Conservation (phyloP, 2,329 filamentous ascomycete species). For the Aspergillus fumigatiaffinis region DNA sequence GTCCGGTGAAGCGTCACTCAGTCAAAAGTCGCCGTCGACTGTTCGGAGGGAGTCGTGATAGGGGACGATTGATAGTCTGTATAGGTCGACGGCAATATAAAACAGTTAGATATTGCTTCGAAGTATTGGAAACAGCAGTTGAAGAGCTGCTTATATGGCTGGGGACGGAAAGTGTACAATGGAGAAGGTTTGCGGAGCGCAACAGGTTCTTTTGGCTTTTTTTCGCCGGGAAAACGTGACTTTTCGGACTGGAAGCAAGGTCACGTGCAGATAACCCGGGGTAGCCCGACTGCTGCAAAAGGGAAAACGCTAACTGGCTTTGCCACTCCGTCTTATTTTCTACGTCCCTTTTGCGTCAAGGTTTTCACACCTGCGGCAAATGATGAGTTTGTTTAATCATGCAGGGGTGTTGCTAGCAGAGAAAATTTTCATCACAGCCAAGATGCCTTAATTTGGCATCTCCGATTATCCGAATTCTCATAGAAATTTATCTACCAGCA, state of each 20-base stretch:
- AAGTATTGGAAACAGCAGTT: background rate
- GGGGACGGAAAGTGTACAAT: slow-evolving; percentile 10
- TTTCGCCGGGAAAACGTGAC: slow-evolving; percentile 23
- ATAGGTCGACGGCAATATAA: background rate
- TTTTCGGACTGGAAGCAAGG: background rate
- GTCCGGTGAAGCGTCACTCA: slow-evolving; percentile 2
- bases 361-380: background rate
- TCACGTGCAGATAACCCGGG: slow-evolving; percentile 17
- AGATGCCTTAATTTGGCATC: background rate
- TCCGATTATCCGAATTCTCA: background rate
- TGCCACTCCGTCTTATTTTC: background rate
- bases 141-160: background rate
- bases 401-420: background rate
- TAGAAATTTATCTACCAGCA: background rate
- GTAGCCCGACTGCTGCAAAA: slow-evolving; percentile 11
- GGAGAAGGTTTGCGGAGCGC: slow-evolving; percentile 12
- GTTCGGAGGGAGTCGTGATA: background rate
- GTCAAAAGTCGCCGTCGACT: background rate
- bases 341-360: background rate
- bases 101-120: background rate
- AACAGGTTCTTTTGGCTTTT: slow-evolving; percentile 19
- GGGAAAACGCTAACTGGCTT: background rate
- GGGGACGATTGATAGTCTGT: background rate
- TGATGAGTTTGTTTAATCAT: background rate
- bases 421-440: background rate